Conservation (phyloP, 441 rosid genomes). For the Bruguiera hainesii region DNA sequence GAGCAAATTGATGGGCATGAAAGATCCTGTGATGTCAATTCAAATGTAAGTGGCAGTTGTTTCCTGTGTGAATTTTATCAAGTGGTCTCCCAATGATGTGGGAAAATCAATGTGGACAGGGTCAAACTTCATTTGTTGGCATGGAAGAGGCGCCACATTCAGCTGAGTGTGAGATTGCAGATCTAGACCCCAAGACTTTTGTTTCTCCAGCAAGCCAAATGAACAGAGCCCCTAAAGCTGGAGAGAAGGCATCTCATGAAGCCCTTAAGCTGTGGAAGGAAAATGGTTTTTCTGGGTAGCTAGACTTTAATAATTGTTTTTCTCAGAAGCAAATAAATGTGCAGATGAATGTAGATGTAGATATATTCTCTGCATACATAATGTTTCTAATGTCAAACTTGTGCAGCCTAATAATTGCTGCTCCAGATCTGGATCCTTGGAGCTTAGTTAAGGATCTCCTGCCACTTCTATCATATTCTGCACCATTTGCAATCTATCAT, state of each 20-base stretch:
- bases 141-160: constrained; percentile 38
- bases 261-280: constrained; percentile 60
- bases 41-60: constrained; percentile 34
- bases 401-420: constrained; percentile 77
- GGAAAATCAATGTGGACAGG: constrained; percentile 27
- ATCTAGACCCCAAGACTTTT: constrained; percentile 23
- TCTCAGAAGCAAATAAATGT: neutral
- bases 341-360: neutral
- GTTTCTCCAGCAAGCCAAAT: constrained; percentile 30
- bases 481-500: constrained; percentile 87
- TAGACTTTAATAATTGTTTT: constrained; percentile 11
- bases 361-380: neutral
- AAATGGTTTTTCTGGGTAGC: constrained; percentile 85
- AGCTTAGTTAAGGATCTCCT: constrained; percentile 56
- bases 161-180: constrained; percentile 36
- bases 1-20: constrained; percentile 32
- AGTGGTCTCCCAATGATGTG: constrained; percentile 18
- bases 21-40: constrained; percentile 28
- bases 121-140: constrained; percentile 37
- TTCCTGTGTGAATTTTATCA: neutral
- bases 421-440: constrained; percentile 83
- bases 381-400: constrained; percentile 10
- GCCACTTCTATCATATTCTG: constrained; percentile 77
- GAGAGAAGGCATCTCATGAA: constrained; percentile 68
- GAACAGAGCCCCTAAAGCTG: constrained; percentile 59